Evolutionary conservation across 2,329 filamentous ascomycete genomes (phyloP), one percentile per base, ranked within the genome.

Genomic region (Diaporthe velutina): DNA sequence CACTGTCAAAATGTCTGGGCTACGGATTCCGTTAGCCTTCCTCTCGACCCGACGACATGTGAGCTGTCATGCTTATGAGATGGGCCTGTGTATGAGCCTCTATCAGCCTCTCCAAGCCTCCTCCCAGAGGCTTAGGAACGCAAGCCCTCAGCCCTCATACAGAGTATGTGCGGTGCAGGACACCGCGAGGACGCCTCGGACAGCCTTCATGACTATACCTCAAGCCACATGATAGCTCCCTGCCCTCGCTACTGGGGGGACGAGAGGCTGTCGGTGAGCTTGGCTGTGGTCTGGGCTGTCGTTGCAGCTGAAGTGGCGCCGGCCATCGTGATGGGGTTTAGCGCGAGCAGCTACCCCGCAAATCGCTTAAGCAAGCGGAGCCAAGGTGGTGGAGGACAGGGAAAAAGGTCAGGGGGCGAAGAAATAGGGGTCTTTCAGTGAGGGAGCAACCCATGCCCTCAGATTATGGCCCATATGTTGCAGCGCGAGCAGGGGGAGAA

Each of bases 301-400:
- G 70, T 64, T 17, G 70, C 57, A 72, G 70, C 57, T 72, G 70
- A 45, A 64, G 70, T 72, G 70, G 70, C 55, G 57, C 57, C 30
- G 19, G 35, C 57, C 50, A n/a, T 50, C 38, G 45, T 52, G 55
- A 64, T 33, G 57, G 70, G 38, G 58, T 25, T 54, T 72, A 72
- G 70, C 70, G 57, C 8, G 45, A 19, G 45, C 57, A 72, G 55
- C 45, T 72, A 54, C 70, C 70, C 70, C 70, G 70, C 70, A 72
- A 72, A 64, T 52, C 57, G 70, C 70, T 64, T 72, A 64, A 54
- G 28, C 45, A 67, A 52, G 61, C 61, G 45, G 61, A 52, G 58
- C 30, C 40, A 60, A 38, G 40, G 70, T 64, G 30, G 57, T 35
- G 48, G 45, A 50, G 33, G 50, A 13, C n/a, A 40, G 55, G 35